Percentiles rank a stretch among this genome's conserved stretches.
Conservation (phyloP, 345 rosid genomes). For the Lepidium sativum region DNA sequence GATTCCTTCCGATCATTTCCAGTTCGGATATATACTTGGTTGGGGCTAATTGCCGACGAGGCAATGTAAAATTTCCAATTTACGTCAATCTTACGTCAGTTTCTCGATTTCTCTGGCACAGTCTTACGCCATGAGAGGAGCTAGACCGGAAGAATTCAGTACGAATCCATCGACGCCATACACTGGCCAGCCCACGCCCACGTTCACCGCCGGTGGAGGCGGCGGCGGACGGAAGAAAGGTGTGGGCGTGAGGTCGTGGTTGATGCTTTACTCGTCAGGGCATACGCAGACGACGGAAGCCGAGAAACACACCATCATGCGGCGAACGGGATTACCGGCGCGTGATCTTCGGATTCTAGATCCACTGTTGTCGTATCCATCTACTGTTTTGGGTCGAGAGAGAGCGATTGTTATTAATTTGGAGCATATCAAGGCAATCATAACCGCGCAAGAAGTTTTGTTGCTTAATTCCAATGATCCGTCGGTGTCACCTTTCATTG, state of each 20-base stretch:
- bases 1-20: too few relatives aligned
- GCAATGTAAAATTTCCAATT: not conserved
- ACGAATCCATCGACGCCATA: slow-evolving; percentile 29
- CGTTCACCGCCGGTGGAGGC: not conserved
- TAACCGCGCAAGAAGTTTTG: slow-evolving; percentile 80
- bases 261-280: slow-evolving; percentile 51
- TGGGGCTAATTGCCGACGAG: not conserved
- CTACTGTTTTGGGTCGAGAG: slow-evolving; percentile 81
- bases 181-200: slow-evolving; percentile 18
- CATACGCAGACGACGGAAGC: slow-evolving; percentile 47
- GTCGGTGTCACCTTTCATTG: slow-evolving; percentile 63
- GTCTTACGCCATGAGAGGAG: slow-evolving; percentile 31
- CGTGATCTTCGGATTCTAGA: slow-evolving; percentile 88
- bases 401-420: slow-evolving; percentile 78
- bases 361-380: slow-evolving; percentile 86
- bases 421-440: slow-evolving; percentile 93
- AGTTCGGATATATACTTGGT: too few relatives aligned
- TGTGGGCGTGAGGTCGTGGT: slow-evolving; percentile 62
- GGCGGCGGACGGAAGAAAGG: slow-evolving; percentile 51
- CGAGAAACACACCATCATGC: slow-evolving; percentile 87
- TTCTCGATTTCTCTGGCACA: not conserved
- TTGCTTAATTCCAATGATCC: slow-evolving; percentile 82
- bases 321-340: slow-evolving; percentile 83
- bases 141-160: slow-evolving; percentile 33
- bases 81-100: not conserved